Evolutionary conservation across 805 yeast genomes (phyloP).

Genomic region (Millerago galiae): DNA sequence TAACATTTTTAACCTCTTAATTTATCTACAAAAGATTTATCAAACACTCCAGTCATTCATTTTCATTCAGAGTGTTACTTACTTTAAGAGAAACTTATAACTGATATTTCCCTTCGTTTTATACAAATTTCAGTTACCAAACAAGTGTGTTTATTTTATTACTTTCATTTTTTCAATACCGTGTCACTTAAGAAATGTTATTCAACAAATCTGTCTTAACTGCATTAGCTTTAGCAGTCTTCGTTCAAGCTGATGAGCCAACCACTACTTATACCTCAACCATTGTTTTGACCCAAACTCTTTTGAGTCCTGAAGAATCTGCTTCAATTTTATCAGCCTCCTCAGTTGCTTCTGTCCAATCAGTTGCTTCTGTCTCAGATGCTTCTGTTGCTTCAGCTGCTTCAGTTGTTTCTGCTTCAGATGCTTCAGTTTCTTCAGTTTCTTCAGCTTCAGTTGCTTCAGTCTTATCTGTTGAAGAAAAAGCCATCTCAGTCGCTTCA

Average conservation of each 20-base stretch:
- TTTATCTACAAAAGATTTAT: background rate
- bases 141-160: background rate
- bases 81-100: background rate
- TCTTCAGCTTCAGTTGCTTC: slow-evolving; percentile 19
- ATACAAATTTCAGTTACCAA: background rate
- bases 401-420: slow-evolving; percentile 6
- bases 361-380: slow-evolving; percentile 7
- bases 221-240: slow-evolving; percentile 25
- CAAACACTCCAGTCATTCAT: slow-evolving; percentile 27
- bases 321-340: slow-evolving; percentile 7
- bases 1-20: background rate
- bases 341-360: slow-evolving; percentile 17
- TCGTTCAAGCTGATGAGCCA: slow-evolving; percentile 19
- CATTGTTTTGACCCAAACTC: slow-evolving; percentile 28
- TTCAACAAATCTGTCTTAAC: slow-evolving; percentile 23
- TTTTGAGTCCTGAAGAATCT: slow-evolving; percentile 24
- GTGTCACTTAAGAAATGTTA: slow-evolving; percentile 13
- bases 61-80: slow-evolving; percentile 23
- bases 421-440: slow-evolving; percentile 15
- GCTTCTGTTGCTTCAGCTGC: slow-evolving; percentile 7
- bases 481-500: slow-evolving; percentile 11
- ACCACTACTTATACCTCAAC: slow-evolving; percentile 34
- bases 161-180: background rate
- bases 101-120: background rate
- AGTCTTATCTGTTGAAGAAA: background rate